Base-by-base conservation (phyloP, 169 alveolate species). In the Plasmodium reichenowi region DNA sequence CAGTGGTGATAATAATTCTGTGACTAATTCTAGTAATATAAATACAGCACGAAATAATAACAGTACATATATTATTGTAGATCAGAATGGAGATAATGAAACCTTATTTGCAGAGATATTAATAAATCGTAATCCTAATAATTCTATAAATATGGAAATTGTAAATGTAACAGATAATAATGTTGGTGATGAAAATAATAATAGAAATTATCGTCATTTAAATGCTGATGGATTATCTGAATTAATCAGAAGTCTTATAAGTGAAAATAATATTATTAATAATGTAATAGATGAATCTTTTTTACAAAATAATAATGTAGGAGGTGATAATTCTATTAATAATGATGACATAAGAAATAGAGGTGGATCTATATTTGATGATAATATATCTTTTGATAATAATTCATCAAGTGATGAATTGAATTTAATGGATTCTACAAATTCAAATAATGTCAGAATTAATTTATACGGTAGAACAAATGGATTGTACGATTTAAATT, bases 191-290 rank as follows among this genome's bases (percentile, higher is more conserved):
- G 73, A 59, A 5, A 45, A 17, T 13, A 15, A 20, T 2, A 63
- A 59, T 47, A 32, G 74, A 48, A 67, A 17, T 8, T 63, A 64
- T 43, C 64, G 89, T 32, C 89, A 66, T 26, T 20, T 66, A 20
- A 78, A 64, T 66, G 74, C 76, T 1, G 78, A 59, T 8, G 89
- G 89, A n/a, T 71, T 78, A 9, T 78, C 89, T 12, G 78, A 78
- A 66, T 48, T 78, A 5, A 78, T 78, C 29, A 63, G 74, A 26
- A 71, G 50, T 10, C 29, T 78, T 2, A 63, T 78, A 8, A 63
- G 45, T 22, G 89, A 66, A 17, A 78, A 78, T 64, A 78, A 64
- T 6, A 52, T 78, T 1, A 78, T 78, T 4, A 63, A 67, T 38
- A 24, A 66, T 24, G 78, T 78, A 9, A 78, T 78, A 1, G 78